Evolutionary conservation across 331 rosid genomes (phyloP).

Genomic region (Quercus tomentella): DNA sequence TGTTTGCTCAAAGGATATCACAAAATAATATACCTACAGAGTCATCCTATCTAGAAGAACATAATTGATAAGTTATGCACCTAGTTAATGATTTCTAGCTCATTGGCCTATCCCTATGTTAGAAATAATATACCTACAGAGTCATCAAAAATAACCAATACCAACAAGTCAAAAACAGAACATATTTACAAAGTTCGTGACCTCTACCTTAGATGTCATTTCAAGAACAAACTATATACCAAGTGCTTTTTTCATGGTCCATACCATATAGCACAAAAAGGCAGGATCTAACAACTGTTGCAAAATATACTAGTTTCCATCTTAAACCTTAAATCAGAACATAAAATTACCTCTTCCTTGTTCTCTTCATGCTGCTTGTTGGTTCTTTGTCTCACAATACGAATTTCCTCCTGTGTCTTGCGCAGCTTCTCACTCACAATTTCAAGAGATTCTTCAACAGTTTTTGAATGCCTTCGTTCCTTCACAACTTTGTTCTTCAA

Average conservation of each 20-base stretch:
- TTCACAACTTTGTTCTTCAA: slow-evolving; percentile 53
- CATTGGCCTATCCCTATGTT: neutral
- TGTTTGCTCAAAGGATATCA: neutral
- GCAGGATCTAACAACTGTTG: neutral
- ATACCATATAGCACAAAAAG: neutral
- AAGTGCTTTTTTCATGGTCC: neutral
- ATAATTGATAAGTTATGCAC: too few relatives aligned
- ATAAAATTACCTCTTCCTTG: slow-evolving; percentile 68
- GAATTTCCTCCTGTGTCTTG: slow-evolving; percentile 60
- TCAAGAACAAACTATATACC: neutral
- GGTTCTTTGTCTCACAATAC: slow-evolving; percentile 70
- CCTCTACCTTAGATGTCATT: neutral
- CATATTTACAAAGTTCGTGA: neutral
- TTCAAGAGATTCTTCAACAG: slow-evolving; percentile 57
- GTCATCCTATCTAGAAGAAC: too few relatives aligned
- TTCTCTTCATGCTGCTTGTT: slow-evolving; percentile 69
- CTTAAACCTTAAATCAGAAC: too few relatives aligned
- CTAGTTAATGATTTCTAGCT: neutral
- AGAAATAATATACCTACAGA: neutral
- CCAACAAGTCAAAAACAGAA: too few relatives aligned
- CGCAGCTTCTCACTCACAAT: slow-evolving; percentile 58
- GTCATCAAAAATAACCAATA: neutral
- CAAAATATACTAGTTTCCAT: neutral
- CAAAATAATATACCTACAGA: neutral
- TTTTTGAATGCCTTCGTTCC: slow-evolving; percentile 39